These are phyloP conservation scores for Pharnaceum exiguum DNA, from an alignment of 148 eudicot genomes.

Conservation along the genomic window DNA sequence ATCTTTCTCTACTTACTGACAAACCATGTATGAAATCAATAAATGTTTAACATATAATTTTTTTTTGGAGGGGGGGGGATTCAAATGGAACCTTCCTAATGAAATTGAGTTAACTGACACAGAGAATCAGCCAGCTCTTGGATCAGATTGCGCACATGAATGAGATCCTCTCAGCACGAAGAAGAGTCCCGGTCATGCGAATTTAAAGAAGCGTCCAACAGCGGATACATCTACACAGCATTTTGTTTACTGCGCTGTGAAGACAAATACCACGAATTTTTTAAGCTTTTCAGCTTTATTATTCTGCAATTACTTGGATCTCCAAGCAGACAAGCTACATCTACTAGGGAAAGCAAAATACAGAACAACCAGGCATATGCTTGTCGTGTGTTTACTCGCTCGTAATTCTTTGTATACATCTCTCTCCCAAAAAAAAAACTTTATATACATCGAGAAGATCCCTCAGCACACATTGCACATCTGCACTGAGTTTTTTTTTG, in stretches of 20 bases:
- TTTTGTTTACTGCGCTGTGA: background rate
- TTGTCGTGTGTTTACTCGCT: too few species aligned
- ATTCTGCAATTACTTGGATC: too few species aligned
- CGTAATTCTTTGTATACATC: too few species aligned
- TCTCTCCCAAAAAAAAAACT: too few species aligned
- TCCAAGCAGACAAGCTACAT: too few species aligned
- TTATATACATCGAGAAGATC: too few species aligned
- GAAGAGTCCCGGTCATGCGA: slow-evolving; percentile 53
- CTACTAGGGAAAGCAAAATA: too few species aligned
- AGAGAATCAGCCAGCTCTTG: slow-evolving; percentile 68
- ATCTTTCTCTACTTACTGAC: background rate
- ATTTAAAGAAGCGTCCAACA: slow-evolving; percentile 11
- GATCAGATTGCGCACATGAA: slow-evolving; percentile 65
- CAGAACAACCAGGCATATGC: too few species aligned
- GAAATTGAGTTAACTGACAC: slow-evolving; percentile 16
- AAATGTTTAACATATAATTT: background rate
- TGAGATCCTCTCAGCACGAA: slow-evolving; percentile 40
- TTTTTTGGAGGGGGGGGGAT: background rate
- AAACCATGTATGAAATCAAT: background rate
- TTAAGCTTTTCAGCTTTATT: too few species aligned
- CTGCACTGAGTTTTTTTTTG: too few species aligned
- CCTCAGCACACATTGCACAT: too few species aligned
- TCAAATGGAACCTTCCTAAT: slow-evolving; percentile 4
- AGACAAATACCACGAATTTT: too few species aligned
- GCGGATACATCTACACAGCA: background rate